These are phyloP conservation scores for Cryphonectria nitschkei DNA, from an alignment of 2,329 filamentous ascomycete genomes.

Conservation along the genomic window DNA sequence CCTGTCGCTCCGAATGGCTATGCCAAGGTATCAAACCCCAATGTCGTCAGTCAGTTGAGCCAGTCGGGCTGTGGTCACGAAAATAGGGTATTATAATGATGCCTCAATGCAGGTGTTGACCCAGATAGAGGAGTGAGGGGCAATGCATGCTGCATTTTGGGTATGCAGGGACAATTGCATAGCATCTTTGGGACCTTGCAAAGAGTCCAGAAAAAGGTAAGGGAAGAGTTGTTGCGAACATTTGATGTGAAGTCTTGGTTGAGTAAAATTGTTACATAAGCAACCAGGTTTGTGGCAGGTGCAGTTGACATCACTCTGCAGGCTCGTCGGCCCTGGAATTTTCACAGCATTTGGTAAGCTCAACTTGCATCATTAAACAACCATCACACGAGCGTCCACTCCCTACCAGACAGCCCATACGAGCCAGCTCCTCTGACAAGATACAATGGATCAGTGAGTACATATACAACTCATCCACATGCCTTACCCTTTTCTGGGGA, in stretches of 20 bases:
- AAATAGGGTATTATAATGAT: neutral
- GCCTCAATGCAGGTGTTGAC: neutral
- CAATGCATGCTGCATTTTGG: neutral
- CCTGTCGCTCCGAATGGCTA: neutral
- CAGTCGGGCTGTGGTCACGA: neutral
- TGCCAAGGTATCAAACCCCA: neutral
- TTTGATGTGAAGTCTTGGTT: conserved; percentile 7
- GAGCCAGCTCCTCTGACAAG: conserved; percentile 8
- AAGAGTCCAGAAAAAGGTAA: neutral
- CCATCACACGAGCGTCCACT: neutral
- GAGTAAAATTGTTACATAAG: conserved; percentile 13
- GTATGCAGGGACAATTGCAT: neutral
- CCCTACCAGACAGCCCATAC: neutral
- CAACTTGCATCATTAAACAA: neutral
- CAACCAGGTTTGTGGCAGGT: neutral
- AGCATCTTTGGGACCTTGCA: neutral
- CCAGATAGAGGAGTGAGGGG: neutral
- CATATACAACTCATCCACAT: neutral
- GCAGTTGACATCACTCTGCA: conserved; percentile 18
- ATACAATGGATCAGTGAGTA: conserved; percentile 27
- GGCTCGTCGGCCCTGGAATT: conserved; percentile 14
- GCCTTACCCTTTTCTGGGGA: neutral
- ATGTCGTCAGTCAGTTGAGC: too few species aligned
- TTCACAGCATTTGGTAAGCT: conserved; percentile 17
- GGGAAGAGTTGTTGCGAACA: neutral